Conservation (phyloP, 306 rosid genomes). For the Casuarina glauca region DNA sequence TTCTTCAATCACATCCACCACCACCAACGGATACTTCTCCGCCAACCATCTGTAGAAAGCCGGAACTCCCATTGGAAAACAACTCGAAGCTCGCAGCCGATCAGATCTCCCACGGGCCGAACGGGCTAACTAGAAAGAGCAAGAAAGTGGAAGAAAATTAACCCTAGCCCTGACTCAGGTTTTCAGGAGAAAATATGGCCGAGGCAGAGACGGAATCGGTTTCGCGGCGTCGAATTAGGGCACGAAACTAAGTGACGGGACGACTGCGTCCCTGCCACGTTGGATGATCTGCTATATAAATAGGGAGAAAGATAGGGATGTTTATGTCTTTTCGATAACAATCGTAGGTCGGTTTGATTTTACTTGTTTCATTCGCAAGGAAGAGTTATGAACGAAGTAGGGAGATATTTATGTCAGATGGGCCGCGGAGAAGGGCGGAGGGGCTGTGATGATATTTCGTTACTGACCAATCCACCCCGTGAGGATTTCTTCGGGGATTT, state of each 20-base stretch:
- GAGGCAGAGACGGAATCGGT: neutral
- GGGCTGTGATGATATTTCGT: neutral
- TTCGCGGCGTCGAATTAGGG: constrained; percentile 19
- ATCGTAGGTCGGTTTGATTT: neutral
- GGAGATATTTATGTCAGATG: no score
- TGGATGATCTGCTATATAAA: no score
- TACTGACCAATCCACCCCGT: neutral
- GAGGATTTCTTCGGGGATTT: neutral
- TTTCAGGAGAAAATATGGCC: neutral
- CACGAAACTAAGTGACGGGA: neutral
- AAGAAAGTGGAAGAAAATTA: constrained; percentile 2
- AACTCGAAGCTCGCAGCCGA: constrained; percentile 19
- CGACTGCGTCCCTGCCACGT: constrained; percentile 10
- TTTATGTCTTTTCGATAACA: neutral
- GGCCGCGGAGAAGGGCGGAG: neutral
- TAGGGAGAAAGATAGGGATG: neutral
- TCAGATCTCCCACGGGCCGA: neutral
- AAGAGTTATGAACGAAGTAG: no score
- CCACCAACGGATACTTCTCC: constrained; percentile 85
- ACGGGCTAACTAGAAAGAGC: neutral
- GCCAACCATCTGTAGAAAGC: constrained; percentile 97
- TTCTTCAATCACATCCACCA: constrained; percentile 84
- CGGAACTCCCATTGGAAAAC: constrained; percentile 84
- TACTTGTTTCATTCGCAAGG: neutral
- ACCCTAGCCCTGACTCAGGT: constrained; percentile 2